These are phyloP conservation scores for Rubroshorea leprosula DNA, from an alignment of 345 rosid genomes.

Conservation along the genomic window DNA sequence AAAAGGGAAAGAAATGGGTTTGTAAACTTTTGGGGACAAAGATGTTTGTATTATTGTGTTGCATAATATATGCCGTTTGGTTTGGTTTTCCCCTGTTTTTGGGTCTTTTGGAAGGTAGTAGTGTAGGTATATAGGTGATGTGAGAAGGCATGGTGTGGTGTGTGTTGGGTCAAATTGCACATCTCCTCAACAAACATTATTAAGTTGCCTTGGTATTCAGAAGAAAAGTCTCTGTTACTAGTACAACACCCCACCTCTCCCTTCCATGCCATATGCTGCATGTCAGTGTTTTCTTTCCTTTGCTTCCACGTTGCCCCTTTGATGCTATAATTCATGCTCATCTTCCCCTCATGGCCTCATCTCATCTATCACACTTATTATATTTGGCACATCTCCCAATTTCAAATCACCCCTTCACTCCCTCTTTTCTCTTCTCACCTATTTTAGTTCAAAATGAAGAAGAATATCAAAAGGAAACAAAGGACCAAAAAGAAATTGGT, in stretches of 20 bases:
- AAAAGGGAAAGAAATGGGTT: conserved; percentile 20
- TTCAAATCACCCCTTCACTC: conserved; percentile 29
- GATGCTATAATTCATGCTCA: conserved; percentile 13
- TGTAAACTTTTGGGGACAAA: conserved; percentile 15
- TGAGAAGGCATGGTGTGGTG: conserved; percentile 12
- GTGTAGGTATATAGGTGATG: conserved; percentile 1
- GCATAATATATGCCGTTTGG: not conserved
- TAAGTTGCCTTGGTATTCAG: conserved; percentile 8
- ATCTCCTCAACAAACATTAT: conserved; percentile 26
- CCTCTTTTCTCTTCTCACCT: too few species aligned
- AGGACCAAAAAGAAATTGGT: not conserved
- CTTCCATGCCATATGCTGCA: conserved; percentile 8
- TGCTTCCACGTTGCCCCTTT: conserved; percentile 29
- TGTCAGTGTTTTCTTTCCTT: conserved; percentile 31
- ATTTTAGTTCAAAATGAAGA: not conserved
- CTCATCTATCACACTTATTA: conserved; percentile 3
- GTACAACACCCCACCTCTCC: not conserved
- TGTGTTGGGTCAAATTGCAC: conserved; percentile 32
- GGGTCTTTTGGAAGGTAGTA: not conserved
- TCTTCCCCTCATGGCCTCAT: not conserved
- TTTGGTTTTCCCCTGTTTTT: not conserved
- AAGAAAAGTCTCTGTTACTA: not conserved
- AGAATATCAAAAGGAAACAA: not conserved
- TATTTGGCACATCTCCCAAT: conserved; percentile 27
- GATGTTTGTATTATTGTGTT: conserved; percentile 13